Evolutionary conservation across 1,139 yeast species (phyloP).

Genomic region (Magnusiomyces sp.): DNA sequence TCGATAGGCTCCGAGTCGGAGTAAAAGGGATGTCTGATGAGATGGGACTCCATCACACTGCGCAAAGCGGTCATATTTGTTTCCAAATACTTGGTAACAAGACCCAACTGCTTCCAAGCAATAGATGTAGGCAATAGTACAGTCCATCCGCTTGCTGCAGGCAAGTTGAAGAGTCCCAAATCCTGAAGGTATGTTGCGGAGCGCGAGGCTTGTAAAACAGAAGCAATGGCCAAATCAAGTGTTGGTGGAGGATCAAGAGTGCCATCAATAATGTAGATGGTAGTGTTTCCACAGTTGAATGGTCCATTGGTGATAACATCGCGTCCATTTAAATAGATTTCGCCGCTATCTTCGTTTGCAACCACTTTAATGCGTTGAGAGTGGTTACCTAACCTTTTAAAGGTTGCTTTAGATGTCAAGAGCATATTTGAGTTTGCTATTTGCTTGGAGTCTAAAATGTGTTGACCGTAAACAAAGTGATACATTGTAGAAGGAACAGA

Average conservation of each 20-base stretch:
- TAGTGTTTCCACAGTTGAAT: constrained; percentile 44
- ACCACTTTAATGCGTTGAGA: constrained; percentile 42
- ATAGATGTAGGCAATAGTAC: constrained; percentile 69
- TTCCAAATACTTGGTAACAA: constrained; percentile 53
- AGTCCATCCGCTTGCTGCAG: constrained; percentile 55
- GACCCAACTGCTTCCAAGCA: constrained; percentile 63
- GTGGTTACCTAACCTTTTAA: constrained; percentile 32
- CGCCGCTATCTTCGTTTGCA: constrained; percentile 26
- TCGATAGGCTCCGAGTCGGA: constrained; percentile 43
- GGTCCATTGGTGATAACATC: constrained; percentile 39
- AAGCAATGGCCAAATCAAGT: constrained; percentile 45
- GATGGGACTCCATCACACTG: constrained; percentile 46
- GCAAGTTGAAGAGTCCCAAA: constrained; percentile 37
- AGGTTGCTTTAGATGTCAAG: constrained; percentile 12
- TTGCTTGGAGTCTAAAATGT: constrained; percentile 33
- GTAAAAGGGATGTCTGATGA: constrained; percentile 59
- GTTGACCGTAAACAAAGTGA: constrained; percentile 53
- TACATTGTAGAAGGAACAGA: constrained; percentile 42
- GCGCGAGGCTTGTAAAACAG: constrained; percentile 45
- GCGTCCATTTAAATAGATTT: constrained; percentile 41
- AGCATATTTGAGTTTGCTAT: constrained; percentile 29
- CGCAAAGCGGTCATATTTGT: constrained; percentile 44
- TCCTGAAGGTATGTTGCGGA: constrained; percentile 45
- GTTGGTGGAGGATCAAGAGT: constrained; percentile 50
- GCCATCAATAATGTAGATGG: constrained; percentile 55